These are phyloP conservation scores for Boletus reticulatus DNA, from an alignment of 768 basidiomycete genomes.

Conservation along the genomic window DNA sequence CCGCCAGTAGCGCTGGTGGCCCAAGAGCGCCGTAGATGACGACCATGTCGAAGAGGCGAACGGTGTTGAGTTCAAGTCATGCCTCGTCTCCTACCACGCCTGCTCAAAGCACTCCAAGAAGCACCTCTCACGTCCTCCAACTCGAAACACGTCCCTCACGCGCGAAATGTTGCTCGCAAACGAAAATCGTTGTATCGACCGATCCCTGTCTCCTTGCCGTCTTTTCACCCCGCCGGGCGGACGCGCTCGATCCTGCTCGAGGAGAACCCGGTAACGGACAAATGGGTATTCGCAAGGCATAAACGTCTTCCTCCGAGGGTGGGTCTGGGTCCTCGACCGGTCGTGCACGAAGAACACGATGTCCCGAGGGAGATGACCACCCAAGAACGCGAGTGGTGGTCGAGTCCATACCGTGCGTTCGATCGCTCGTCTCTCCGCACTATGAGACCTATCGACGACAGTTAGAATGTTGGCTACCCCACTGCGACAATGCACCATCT, in stretches of 20 bases:
- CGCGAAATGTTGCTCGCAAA: constrained; percentile 12
- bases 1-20: neutral
- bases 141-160: constrained; percentile 11
- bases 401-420: constrained; percentile 70
- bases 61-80: constrained; percentile 31
- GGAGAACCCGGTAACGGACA: constrained; percentile 54
- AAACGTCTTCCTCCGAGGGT: constrained; percentile 57
- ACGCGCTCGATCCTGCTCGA: constrained; percentile 62
- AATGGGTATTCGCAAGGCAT: constrained; percentile 48
- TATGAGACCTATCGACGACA: constrained; percentile 22
- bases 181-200: constrained; percentile 37
- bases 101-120: constrained; percentile 42
- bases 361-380: constrained; percentile 55
- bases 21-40: neutral
- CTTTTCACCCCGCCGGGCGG: constrained; percentile 42
- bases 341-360: constrained; percentile 30
- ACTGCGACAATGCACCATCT: constrained; percentile 52
- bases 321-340: constrained; percentile 28
- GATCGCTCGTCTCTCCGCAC: neutral
- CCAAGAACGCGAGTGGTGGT: constrained; percentile 65
- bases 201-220: constrained; percentile 35
- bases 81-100: constrained; percentile 72
- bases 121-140: constrained; percentile 12
- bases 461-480: constrained; percentile 74
- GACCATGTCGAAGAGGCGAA: neutral